Percentiles rank a stretch among this genome's conserved stretches.
Evolutionary conservation across 495 filamentous ascomycete species (phyloP).

Genomic region (Lophiostoma macrostomum): DNA sequence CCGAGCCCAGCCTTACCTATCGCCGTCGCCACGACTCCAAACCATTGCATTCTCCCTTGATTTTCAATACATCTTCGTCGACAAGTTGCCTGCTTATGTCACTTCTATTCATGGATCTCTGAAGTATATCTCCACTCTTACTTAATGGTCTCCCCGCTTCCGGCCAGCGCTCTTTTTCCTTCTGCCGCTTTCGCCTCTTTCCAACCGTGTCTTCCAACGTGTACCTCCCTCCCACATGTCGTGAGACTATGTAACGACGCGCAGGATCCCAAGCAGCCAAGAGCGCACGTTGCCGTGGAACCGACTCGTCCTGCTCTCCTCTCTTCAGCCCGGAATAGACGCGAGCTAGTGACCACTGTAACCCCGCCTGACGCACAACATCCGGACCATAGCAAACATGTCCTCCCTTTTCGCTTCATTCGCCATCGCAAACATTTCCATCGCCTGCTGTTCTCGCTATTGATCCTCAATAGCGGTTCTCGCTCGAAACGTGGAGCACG

Average conservation of each 20-base stretch:
- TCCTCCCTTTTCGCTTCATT: not conserved
- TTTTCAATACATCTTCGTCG: no score
- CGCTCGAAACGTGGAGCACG: constrained; percentile 19
- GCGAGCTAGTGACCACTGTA: not conserved
- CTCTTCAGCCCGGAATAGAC: not conserved
- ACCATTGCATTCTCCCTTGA: no score
- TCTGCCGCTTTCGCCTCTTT: constrained; percentile 1
- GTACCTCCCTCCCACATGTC: not conserved
- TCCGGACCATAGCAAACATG: not conserved
- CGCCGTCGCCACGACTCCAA: no score
- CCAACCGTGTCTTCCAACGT: constrained; percentile 6
- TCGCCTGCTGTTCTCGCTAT: not conserved
- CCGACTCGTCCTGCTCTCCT: not conserved
- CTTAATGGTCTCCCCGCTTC: not conserved
- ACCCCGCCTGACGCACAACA: not conserved
- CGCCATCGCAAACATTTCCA: not conserved
- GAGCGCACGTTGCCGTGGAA: constrained; percentile 8
- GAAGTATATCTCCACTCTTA: not conserved
- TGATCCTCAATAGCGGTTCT: not conserved
- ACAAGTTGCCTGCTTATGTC: no score
- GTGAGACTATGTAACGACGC: not conserved
- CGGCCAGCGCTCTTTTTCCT: not conserved
- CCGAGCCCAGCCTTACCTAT: no score
- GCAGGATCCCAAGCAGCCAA: not conserved
- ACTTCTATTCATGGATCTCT: not conserved